phyloP scores from a whole-genome alignment of 306 rosid genomes.

The Herpetospermum pedunculosum region DNA sequence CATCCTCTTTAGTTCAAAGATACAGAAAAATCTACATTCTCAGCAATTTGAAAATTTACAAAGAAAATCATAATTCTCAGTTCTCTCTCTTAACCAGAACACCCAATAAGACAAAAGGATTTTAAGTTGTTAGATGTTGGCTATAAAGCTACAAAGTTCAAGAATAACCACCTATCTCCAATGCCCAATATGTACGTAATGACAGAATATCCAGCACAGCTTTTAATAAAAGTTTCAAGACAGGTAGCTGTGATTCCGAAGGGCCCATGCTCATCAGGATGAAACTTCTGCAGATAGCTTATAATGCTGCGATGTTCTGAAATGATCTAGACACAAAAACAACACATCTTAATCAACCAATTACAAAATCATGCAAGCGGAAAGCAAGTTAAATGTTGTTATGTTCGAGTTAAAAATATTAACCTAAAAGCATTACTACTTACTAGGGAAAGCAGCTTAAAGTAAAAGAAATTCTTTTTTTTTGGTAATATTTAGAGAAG shows the following conservation, averaged over 20 bases:
- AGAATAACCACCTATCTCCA: conserved; percentile 78
- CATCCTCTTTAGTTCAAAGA: background rate
- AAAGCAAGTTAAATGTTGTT: background rate
- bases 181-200: conserved; percentile 97
- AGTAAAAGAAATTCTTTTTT: background rate
- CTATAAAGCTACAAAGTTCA: background rate
- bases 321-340: conserved; percentile 47
- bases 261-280: conserved; percentile 95
- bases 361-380: conserved; percentile 12
- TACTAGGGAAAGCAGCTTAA: background rate
- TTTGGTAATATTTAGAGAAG: background rate
- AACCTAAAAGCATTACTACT: background rate
- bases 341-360: conserved; percentile 16
- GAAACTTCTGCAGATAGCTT: conserved; percentile 92
- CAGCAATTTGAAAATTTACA: background rate
- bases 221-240: conserved; percentile 94
- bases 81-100: background rate
- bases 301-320: conserved; percentile 89
- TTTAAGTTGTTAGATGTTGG: background rate
- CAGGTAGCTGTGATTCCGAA: conserved; percentile 88
- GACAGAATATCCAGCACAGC: conserved; percentile 99
- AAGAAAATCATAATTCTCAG: background rate
- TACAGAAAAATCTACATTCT: background rate
- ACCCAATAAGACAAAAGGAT: background rate
- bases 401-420: background rate